Base-by-base conservation (phyloP, 2,329 filamentous ascomycete genomes). In the Gyromitra esculenta region DNA sequence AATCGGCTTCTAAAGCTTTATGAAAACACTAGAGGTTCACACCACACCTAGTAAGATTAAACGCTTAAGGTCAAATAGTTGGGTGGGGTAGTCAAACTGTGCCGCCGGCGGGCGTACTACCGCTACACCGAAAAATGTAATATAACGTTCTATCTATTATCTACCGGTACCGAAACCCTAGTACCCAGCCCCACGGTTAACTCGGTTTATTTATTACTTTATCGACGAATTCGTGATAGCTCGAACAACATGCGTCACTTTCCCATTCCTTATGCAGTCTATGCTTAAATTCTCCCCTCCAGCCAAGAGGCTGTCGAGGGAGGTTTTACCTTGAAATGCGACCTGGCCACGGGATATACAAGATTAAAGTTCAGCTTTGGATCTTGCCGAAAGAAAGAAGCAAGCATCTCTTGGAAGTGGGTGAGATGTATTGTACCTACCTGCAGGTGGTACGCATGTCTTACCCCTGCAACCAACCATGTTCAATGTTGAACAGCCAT, bases 211-310 rank as follows among this genome's bases (percentile, higher is more conserved):
- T 21, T 43, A 63, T 25, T 31, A 18, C 3, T 35, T 37, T 9
- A 13, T 41, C 25, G 21, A 9, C 15, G n/a, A 13, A 62, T 31
- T 41, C 35, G 11, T 11, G 59, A 70, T 70, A 37, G 45, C 48
- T 63, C 56, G 21, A 35, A 52, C 13, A 71, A 39, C 66, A 37
- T 65, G 65, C 50, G 50, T 75, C 72, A 64, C 45, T 48, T 8
- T 59, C 25, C 25, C 18, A 21, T 48, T 18, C 52, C 11, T 45
- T 5, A 45, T 21, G 52, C 37, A 43, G 54, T 8, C 35, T 63
- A 56, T 39, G 48, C 63, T 66, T 56, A 54, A 66, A 54, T 43
- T 59, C 25, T 56, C 18, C 37, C 11, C 50, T 9, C 21, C 39
- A 8, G 59, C 21, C 35, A 21, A 57, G 25, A 21, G 18, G 25